Percentiles rank a stretch among this genome's conserved stretches.
phyloP scores from a whole-genome alignment of 169 alveolate species.

The Eimeria sp. region DNA sequence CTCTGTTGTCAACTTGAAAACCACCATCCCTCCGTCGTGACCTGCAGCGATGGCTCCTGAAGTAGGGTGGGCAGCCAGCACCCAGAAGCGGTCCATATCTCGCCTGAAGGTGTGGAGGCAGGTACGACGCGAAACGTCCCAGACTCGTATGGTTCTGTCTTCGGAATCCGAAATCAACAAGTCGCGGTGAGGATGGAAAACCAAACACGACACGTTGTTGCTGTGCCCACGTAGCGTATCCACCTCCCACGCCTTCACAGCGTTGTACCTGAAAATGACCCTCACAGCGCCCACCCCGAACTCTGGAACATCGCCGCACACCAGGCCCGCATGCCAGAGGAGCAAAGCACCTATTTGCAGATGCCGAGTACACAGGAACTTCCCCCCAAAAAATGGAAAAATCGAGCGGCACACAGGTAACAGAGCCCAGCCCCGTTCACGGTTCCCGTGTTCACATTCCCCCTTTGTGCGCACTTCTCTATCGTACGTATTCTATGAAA shows the following conservation, averaged over 20 bases:
- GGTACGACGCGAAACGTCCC: conserved; percentile 97
- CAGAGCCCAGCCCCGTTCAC: not conserved
- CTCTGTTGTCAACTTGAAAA: conserved; percentile 95
- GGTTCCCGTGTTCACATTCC: not conserved
- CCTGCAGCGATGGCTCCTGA: conserved; percentile 96
- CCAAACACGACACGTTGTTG: conserved; percentile 96
- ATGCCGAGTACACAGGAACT: not conserved
- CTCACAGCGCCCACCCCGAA: not conserved
- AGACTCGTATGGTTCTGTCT: conserved; percentile 96
- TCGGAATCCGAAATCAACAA: conserved; percentile 95
- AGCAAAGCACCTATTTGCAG: not conserved
- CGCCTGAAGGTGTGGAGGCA: conserved; percentile 93
- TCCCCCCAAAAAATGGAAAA: not conserved
- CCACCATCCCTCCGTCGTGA: conserved; percentile 94
- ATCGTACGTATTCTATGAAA: not conserved
- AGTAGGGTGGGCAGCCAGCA: conserved; percentile 93
- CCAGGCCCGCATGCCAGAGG: not conserved
- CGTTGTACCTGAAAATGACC: conserved; percentile 72
- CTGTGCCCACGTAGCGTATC: conserved; percentile 97
- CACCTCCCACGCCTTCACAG: conserved; percentile 95
- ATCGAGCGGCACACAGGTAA: not conserved
- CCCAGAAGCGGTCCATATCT: conserved; percentile 96
- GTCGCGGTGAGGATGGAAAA: conserved; percentile 96
- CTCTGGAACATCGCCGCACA: not conserved
- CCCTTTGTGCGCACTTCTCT: not conserved